Percentiles rank a stretch among this genome's conserved stretches.
These are phyloP conservation scores for Recurvomyces mirabilis DNA, from an alignment of 495 filamentous ascomycete species.

Conservation along the genomic window DNA sequence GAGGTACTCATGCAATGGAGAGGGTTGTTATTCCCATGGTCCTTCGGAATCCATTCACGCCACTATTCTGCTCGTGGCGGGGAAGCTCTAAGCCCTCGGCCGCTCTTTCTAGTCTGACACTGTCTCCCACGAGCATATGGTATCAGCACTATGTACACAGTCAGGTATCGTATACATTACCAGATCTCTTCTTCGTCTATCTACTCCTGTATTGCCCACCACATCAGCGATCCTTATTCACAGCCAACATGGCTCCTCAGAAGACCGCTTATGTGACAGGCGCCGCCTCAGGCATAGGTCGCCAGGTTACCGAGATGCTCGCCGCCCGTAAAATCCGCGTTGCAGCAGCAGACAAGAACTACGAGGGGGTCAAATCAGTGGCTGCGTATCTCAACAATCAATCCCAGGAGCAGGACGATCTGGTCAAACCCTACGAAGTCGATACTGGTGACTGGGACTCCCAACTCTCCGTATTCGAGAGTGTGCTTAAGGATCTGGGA, in stretches of 20 bases:
- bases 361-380: conserved; percentile 9
- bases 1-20: too few relatives aligned
- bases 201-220: too few relatives aligned
- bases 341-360: conserved; percentile 17
- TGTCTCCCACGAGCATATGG: too few relatives aligned
- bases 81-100: too few relatives aligned
- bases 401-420: background rate
- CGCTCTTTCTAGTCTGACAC: too few relatives aligned
- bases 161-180: too few relatives aligned
- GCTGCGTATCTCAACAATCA: conserved; percentile 7
- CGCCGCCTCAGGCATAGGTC: conserved; percentile 17
- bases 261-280: conserved; percentile 19
- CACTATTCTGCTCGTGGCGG: too few relatives aligned
- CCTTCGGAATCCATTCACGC: too few relatives aligned
- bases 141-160: too few relatives aligned
- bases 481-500: conserved; percentile 15
- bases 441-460: conserved; percentile 22
- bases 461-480: conserved; percentile 17
- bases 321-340: conserved; percentile 8
- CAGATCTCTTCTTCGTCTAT: too few relatives aligned
- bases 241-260: background rate
- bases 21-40: too few relatives aligned
- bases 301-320: conserved; percentile 19
- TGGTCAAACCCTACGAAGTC: conserved; percentile 8
- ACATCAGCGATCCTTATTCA: too few relatives aligned